These are phyloP conservation scores for Lasiodiplodia theobromae DNA, from an alignment of 2,329 filamentous ascomycete genomes.

Conservation along the genomic window DNA sequence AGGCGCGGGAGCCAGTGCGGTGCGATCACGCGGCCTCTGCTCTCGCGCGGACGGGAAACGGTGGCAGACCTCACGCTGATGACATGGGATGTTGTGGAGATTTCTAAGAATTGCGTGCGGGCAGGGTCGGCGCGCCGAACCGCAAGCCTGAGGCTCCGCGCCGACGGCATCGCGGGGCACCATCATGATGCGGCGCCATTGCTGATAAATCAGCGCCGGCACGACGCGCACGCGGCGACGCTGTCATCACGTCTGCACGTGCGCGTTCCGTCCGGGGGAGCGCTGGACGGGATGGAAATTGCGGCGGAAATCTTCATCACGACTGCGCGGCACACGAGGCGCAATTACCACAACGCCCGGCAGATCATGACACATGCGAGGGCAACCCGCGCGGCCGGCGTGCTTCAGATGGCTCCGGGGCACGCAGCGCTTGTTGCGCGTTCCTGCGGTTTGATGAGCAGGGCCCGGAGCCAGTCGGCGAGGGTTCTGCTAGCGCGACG, in stretches of 20 bases:
- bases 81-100: no score
- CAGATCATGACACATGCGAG: conserved; percentile 4
- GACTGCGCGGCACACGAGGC: conserved; percentile 18
- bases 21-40: conserved; percentile 22
- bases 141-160: conserved; percentile 19
- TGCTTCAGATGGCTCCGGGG: background rate
- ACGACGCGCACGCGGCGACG: background rate
- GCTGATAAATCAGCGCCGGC: conserved; percentile 18
- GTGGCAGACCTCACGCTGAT: background rate
- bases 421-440: conserved; percentile 12
- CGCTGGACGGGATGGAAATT: conserved; percentile 3
- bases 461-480: background rate
- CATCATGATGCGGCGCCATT: conserved; percentile 2
- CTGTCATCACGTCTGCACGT: conserved; percentile 15
- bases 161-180: background rate
- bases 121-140: conserved; percentile 9
- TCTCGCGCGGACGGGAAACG: background rate
- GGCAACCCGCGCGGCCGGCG: background rate
- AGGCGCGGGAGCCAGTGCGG: conserved; percentile 19
- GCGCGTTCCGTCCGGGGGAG: conserved; percentile 6
- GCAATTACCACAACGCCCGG: conserved; percentile 12
- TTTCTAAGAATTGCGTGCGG: conserved; percentile 11
- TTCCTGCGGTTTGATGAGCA: conserved; percentile 19
- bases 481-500: background rate
- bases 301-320: conserved; percentile 15